Percentiles rank a stretch among this genome's conserved stretches.
phyloP scores from a whole-genome alignment of 768 basidiomycete genomes.

The Leucocoprinus birnbaumii region DNA sequence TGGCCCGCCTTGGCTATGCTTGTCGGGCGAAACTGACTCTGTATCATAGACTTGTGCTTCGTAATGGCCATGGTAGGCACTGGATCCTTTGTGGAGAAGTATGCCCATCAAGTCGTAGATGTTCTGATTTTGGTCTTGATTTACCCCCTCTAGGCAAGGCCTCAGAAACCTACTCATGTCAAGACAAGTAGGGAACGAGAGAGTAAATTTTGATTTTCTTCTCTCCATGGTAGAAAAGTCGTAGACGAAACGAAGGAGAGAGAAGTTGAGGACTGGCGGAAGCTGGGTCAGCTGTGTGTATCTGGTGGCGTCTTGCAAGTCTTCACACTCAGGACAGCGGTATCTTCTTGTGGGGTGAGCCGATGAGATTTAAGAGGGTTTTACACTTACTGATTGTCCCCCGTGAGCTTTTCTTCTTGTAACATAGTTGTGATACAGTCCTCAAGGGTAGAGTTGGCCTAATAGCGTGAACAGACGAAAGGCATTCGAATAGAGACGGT shows the following conservation, averaged over 20 bases:
- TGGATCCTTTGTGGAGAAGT: slow-evolving; percentile 85
- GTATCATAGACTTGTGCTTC: slow-evolving; percentile 81
- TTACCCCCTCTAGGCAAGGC: slow-evolving; percentile 14
- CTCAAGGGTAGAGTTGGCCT: slow-evolving; percentile 70
- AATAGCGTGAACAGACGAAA: background rate
- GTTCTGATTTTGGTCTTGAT: slow-evolving; percentile 20
- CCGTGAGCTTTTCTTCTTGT: slow-evolving; percentile 68
- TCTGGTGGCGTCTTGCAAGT: slow-evolving; percentile 76
- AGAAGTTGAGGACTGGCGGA: slow-evolving; percentile 90
- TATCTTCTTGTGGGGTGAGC: slow-evolving; percentile 48
- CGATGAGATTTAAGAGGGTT: background rate
- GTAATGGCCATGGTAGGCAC: slow-evolving; percentile 90
- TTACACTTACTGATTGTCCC: slow-evolving; percentile 76
- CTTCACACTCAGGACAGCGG: slow-evolving; percentile 70
- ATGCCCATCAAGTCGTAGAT: slow-evolving; percentile 86
- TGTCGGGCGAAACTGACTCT: slow-evolving; percentile 41
- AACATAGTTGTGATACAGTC: slow-evolving; percentile 67
- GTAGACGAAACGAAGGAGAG: slow-evolving; percentile 90
- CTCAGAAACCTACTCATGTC: slow-evolving; percentile 69
- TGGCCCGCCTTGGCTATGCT: background rate
- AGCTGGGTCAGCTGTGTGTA: slow-evolving; percentile 66
- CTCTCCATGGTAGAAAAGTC: slow-evolving; percentile 76
- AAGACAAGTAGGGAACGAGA: slow-evolving; percentile 73
- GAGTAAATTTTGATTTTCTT: slow-evolving; percentile 80
- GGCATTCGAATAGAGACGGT: slow-evolving; percentile 8